These are phyloP conservation scores for Cotoneaster glaucophyllus DNA, from an alignment of 306 rosid species.

Conservation along the genomic window DNA sequence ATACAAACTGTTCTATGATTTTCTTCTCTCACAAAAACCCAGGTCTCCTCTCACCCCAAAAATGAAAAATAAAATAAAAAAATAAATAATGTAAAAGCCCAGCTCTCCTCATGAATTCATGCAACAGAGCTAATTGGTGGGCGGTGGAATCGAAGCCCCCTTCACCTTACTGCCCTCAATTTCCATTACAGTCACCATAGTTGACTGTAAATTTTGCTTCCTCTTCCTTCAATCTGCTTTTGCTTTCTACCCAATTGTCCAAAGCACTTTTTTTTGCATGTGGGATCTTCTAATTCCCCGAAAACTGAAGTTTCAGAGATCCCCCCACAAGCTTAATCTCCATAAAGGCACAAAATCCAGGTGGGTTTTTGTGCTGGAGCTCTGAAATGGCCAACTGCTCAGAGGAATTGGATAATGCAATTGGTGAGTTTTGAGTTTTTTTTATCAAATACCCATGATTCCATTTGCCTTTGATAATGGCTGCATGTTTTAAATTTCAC, in stretches of 20 bases:
- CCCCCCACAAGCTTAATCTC: neutral
- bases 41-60: neutral
- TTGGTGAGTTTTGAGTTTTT: conserved; percentile 10
- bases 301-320: neutral
- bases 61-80: neutral
- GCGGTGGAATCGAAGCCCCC: neutral
- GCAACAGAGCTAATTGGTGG: neutral
- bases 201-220: neutral
- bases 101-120: neutral
- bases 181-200: neutral
- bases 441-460: neutral
- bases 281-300: neutral
- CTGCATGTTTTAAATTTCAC: neutral
- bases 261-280: neutral
- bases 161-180: neutral
- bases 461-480: neutral
- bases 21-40: neutral
- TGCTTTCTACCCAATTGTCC: neutral
- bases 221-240: neutral
- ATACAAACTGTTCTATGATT: neutral
- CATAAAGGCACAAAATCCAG: neutral
- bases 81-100: neutral
- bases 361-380: neutral
- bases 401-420: conserved; percentile 11
- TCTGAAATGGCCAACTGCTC: conserved; percentile 3